Percentiles rank a stretch among this genome's conserved stretches.
Conservation (phyloP, 1,139 yeast genomes). For the Geotrichum aggregatum region DNA sequence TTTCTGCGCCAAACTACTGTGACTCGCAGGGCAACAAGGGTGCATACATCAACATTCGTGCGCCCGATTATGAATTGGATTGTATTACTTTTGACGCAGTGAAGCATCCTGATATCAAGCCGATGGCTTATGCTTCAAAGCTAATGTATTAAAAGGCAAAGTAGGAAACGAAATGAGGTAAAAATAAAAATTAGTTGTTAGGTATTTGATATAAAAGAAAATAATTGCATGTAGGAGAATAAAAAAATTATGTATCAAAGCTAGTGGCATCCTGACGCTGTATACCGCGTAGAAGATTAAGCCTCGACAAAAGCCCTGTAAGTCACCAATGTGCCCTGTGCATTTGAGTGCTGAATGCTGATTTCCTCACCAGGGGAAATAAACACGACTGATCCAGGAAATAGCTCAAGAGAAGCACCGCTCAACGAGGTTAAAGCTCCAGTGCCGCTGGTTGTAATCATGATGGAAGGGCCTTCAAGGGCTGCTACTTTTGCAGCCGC, state of each 20-base stretch:
- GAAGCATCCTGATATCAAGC: conserved; percentile 85
- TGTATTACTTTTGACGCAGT: conserved; percentile 69
- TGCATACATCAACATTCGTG: conserved; percentile 68
- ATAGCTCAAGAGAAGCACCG: conserved; percentile 41
- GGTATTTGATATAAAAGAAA: too few relatives aligned
- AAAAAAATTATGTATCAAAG: too few relatives aligned
- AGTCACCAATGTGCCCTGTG: conserved; percentile 29
- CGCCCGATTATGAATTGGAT: conserved; percentile 54
- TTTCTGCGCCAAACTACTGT: conserved; percentile 96
- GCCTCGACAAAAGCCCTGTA: conserved; percentile 31
- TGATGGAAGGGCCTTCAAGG: conserved; percentile 81
- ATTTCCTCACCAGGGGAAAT: conserved; percentile 73
- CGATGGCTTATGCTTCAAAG: conserved; percentile 80
- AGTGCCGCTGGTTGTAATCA: conserved; percentile 75
- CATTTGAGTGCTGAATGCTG: conserved; percentile 50
- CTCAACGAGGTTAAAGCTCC: conserved; percentile 54
- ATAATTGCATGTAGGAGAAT: not conserved
- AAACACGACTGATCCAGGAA: conserved; percentile 75
- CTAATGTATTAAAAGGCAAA: conserved; percentile 32
- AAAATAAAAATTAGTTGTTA: too few relatives aligned
- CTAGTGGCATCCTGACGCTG: too few relatives aligned
- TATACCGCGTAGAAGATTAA: too few relatives aligned
- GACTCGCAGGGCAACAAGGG: conserved; percentile 89
- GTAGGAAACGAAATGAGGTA: not conserved
- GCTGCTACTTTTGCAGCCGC: conserved; percentile 51